Evolutionary conservation across 805 yeast genomes (phyloP), one percentile per base, ranked within the genome.

Genomic region (Saturnispora dispora): DNA sequence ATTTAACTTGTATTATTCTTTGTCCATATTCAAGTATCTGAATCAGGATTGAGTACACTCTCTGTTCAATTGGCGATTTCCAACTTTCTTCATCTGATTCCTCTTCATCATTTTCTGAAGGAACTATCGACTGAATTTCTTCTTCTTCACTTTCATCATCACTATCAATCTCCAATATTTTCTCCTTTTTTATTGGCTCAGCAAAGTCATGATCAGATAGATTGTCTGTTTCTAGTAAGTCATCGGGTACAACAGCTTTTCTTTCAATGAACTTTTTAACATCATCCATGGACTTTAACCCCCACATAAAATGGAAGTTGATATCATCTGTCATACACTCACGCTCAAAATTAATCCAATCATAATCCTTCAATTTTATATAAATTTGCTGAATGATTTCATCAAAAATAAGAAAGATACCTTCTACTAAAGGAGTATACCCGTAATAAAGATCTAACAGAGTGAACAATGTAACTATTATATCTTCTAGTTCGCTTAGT

Each of bases 371-470:
- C 47, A 76, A 51, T 20, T 73, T 76, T 18, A 65, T 63, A 32
- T 64, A 62, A 36, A 81, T 66, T 59, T 81, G 82, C 32, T 67
- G 66, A 6, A 81, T 69, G 4, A 87, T 64, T 25, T 79, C 82
- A 49, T 77, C 77, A 59, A 90, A 88, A 0, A 88, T 83, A 3
- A 74, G 66, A 55, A 89, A 85, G 53, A 88, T 82, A 1, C 88
- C 87, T 52, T 82, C 82, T 50, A 87, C 82, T 17, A 93, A 68
- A 15, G 73, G 71, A 2, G 81, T 70, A 63, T 91, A 91, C 0
- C 91, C 95, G 66, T 90, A 96, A 60, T 84, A 91, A 49, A 81
- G 72, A 66, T 91, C 98, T 47, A 91, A 71, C 35, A 90, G 68
- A 18, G 82, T 78, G 63, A 91, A 88, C 55, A 88, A 75, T 3